Evolutionary conservation across 176 grass and related monocot genomes (phyloP), one percentile per base, ranked within the genome.

Genomic region (Poa annua): DNA sequence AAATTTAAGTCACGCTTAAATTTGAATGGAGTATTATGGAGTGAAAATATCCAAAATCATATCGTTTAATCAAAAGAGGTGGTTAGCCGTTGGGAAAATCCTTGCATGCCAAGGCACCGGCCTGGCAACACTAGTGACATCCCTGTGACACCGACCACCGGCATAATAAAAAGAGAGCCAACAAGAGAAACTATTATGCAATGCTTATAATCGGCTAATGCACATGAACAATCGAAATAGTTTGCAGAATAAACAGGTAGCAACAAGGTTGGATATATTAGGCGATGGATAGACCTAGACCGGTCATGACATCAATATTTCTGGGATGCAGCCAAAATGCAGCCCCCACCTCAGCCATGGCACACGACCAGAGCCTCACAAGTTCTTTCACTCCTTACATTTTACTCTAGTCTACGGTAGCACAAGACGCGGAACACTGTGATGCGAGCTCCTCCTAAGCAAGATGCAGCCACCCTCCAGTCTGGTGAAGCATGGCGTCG

Each of bases 401-500:
- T 62, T 55, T 49, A 73, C 42, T 50, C 42, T 73, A 81, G 48
- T 47, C 38, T 41, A 65, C n/a, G 63, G n/a, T 50, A 66, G 22
- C 19, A 41, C 10, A 89, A 21, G 65, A 39, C 34, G 39, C 15
- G 72, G 12, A 82, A 56, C 14, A 45, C 5, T 32, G n/a, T 51
- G 77, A 60, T 11, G 17, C 64, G 25, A n/a, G 24, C 17, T 20
- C n/a, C 64, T 35, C 51, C 22, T 82, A 76, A 72, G 73, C 35
- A 38, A 13, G 3, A 42, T n/a, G 38, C 38, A 67, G 9, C 3
- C 29, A 66, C 35, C 88, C 95, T 26, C 95, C 92, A 7, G 92
- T 97, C 81, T 97, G 95, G 86, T 97, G 95, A 69, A 97, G 86
- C 95, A 94, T 97, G 20, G 92, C 95, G 47, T 97, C 92, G 1